Evolutionary conservation across 768 basidiomycete genomes (phyloP).

Genomic region (Coprinellus aureogranulatus): DNA sequence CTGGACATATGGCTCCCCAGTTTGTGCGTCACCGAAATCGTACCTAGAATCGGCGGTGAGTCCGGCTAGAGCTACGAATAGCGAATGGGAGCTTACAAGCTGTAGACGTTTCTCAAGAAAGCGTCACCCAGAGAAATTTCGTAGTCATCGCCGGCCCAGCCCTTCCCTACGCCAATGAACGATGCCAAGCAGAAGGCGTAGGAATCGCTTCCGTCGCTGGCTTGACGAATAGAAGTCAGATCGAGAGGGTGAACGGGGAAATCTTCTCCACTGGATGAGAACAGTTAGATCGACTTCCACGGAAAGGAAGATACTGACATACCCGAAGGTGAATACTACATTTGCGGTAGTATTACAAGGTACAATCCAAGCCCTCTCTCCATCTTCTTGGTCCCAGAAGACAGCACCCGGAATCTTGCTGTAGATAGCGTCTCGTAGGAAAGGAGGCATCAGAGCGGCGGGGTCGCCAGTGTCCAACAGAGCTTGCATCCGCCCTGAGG

Average conservation of each 20-base stretch:
- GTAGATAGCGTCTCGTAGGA: conserved; percentile 37
- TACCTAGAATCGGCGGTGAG: not conserved
- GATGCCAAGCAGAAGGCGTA: conserved; percentile 38
- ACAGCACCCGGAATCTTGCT: conserved; percentile 31
- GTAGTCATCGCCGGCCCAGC: conserved; percentile 21
- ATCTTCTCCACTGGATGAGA: conserved; percentile 22
- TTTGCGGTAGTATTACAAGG: conserved; percentile 32
- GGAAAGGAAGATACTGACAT: conserved; percentile 20
- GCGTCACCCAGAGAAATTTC: conserved; percentile 6
- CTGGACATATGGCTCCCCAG: conserved; percentile 2
- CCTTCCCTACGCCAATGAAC: conserved; percentile 26
- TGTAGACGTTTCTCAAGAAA: conserved; percentile 9
- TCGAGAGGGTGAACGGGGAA: conserved; percentile 47
- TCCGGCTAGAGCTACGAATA: too few relatives aligned
- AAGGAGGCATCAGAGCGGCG: conserved; percentile 30
- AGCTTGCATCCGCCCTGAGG: conserved; percentile 27
- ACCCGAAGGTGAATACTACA: conserved; percentile 40
- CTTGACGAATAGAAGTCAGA: conserved; percentile 28
- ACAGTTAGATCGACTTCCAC: not conserved
- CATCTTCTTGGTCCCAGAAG: conserved; percentile 14
- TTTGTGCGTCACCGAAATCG: not conserved
- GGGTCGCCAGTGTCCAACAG: conserved; percentile 31
- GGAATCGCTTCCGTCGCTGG: conserved; percentile 24
- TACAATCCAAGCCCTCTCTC: conserved; percentile 33
- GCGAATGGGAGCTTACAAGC: conserved; percentile 1